phyloP scores from a whole-genome alignment of 306 rosid genomes.

The Begonia fuchsioides region DNA sequence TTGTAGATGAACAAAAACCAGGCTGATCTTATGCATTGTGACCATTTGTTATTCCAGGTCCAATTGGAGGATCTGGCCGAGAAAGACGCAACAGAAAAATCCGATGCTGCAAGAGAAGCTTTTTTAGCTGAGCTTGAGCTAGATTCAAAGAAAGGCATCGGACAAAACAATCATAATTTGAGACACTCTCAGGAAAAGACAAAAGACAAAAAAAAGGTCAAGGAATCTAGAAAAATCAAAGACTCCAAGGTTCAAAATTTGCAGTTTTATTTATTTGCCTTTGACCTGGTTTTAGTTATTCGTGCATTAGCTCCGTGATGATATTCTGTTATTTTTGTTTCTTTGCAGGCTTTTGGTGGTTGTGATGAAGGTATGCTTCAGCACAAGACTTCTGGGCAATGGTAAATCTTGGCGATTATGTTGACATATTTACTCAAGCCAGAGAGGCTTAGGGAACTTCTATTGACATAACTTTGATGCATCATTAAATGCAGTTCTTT shows the following conservation, averaged over 20 bases:
- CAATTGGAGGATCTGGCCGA: constrained; percentile 88
- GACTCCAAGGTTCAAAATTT: constrained; percentile 44
- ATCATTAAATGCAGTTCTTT: constrained; percentile 43
- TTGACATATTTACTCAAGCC: too few relatives aligned
- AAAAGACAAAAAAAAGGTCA: constrained; percentile 83
- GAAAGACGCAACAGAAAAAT: constrained; percentile 84
- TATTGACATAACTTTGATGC: constrained; percentile 1
- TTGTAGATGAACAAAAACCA: neutral
- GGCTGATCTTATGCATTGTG: too few relatives aligned
- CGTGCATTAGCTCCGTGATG: constrained; percentile 1
- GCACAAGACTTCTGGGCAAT: constrained; percentile 30
- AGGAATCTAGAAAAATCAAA: constrained; percentile 63
- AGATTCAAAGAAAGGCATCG: constrained; percentile 61
- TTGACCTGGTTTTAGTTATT: too few relatives aligned
- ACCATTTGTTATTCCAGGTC: constrained; percentile 26
- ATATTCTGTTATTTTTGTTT: constrained; percentile 13
- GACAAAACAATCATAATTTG: constrained; percentile 54
- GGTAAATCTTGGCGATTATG: constrained; percentile 10
- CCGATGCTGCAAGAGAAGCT: constrained; percentile 93
- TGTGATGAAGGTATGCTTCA: constrained; percentile 26
- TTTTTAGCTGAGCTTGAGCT: constrained; percentile 92
- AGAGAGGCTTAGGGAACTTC: too few relatives aligned
- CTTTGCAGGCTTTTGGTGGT: constrained; percentile 39
- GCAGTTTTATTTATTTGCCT: too few relatives aligned
- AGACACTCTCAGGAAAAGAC: constrained; percentile 54